A percentile compares a stretch with the other conserved stretches of the same genome.
Conservation (phyloP, 352 stramenopile genomes). For the Pythium plurisporium region DNA sequence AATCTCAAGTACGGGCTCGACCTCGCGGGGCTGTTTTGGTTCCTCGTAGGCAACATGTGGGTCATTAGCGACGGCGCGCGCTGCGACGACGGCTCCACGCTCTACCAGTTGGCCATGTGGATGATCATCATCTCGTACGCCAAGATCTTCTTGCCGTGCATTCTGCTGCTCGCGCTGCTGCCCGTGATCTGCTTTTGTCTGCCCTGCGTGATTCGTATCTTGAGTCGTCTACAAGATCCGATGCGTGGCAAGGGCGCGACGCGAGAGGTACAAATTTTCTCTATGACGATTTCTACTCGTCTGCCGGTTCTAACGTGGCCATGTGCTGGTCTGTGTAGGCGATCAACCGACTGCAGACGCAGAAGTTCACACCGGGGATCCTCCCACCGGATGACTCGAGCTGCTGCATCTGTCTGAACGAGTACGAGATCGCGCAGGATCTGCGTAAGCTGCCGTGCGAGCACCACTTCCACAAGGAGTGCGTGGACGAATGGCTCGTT, state of each 20-base stretch:
- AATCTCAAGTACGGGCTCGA: constrained; percentile 82
- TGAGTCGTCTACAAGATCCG: constrained; percentile 87
- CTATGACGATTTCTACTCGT: too few relatives aligned
- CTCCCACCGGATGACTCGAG: constrained; percentile 79
- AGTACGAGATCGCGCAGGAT: constrained; percentile 85
- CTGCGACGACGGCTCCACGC: constrained; percentile 67
- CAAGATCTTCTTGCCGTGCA: constrained; percentile 92
- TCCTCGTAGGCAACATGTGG: constrained; percentile 87
- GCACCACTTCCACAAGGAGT: constrained; percentile 95
- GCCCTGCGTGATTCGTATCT: constrained; percentile 88
- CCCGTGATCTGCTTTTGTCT: constrained; percentile 93
- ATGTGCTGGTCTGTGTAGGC: constrained; percentile 24
- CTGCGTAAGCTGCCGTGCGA: constrained; percentile 92
- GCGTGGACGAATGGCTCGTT: constrained; percentile 85
- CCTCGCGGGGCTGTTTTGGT: constrained; percentile 78
- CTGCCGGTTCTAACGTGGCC: too few relatives aligned
- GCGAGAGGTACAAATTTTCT: constrained; percentile 67
- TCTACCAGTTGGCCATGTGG: constrained; percentile 85
- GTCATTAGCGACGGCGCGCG: constrained; percentile 80
- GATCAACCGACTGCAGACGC: constrained; percentile 61
- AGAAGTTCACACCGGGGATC: constrained; percentile 55
- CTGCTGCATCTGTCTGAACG: constrained; percentile 90
- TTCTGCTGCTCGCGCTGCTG: constrained; percentile 85
- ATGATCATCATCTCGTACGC: constrained; percentile 92
- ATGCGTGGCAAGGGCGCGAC: constrained; percentile 84